Evolutionary conservation across 1,284 basidiomycete species (phyloP).

Genomic region (Coriolopsis trogii): DNA sequence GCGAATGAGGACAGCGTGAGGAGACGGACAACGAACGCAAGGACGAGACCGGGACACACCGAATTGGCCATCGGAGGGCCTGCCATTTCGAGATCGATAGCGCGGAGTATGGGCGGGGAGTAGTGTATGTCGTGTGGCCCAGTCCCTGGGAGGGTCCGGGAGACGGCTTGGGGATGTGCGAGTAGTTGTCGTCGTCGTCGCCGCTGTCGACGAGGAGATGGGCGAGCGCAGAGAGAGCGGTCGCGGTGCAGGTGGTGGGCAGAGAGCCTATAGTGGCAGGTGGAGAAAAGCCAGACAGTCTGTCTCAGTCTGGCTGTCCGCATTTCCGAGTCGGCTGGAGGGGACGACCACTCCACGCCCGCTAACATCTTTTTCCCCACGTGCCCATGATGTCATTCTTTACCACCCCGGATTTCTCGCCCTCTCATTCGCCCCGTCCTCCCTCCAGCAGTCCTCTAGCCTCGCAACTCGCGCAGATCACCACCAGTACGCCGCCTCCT

Average conservation of each 20-base stretch:
- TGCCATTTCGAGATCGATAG: conserved; percentile 21
- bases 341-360: conserved; percentile 1
- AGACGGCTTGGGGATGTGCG: neutral
- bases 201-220: neutral
- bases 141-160: neutral
- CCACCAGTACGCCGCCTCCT: neutral
- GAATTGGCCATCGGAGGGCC: conserved; percentile 7
- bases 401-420: neutral
- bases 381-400: conserved; percentile 8
- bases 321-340: no score
- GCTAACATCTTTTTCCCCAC: conserved; percentile 4
- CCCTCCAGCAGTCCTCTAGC: neutral
- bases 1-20: conserved; percentile 2
- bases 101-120: neutral
- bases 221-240: no score
- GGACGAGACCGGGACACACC: conserved; percentile 12
- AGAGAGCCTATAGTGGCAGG: no score
- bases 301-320: neutral
- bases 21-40: neutral
- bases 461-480: neutral
- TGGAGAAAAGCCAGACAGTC: neutral
- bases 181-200: neutral
- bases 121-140: neutral
- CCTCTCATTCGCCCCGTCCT: neutral
- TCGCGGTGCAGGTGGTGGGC: no score